Percentiles rank a stretch among this genome's conserved stretches.
Evolutionary conservation across 805 yeast species (phyloP).

Genomic region (Ogataea methanolica): DNA sequence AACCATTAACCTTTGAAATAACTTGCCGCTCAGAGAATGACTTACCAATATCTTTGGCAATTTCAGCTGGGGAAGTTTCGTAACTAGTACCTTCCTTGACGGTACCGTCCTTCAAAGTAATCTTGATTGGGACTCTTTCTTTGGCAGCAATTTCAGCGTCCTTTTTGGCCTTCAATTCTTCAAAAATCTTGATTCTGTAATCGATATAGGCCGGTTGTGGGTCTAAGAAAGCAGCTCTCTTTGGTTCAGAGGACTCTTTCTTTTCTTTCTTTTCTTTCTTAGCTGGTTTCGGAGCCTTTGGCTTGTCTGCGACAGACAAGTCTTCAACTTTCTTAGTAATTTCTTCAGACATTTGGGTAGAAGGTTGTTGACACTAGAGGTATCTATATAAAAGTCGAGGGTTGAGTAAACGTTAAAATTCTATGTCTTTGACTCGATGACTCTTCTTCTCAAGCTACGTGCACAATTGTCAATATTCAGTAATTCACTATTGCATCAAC

Average conservation of each 20-base stretch:
- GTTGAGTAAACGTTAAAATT: too few species aligned
- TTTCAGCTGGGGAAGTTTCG: constrained; percentile 86
- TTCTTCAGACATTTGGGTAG: constrained; percentile 32
- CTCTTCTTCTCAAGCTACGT: too few species aligned
- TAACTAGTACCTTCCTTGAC: constrained; percentile 73
- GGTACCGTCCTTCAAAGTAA: constrained; percentile 85
- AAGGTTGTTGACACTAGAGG: too few species aligned
- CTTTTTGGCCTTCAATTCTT: constrained; percentile 70
- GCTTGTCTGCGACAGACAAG: constrained; percentile 12
- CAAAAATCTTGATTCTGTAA: constrained; percentile 73
- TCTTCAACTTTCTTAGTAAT: constrained; percentile 44
- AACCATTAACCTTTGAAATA: constrained; percentile 85
- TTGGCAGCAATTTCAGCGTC: constrained; percentile 65
- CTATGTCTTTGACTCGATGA: too few species aligned
- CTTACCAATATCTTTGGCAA: constrained; percentile 80
- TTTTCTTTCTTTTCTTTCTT: constrained; percentile 28
- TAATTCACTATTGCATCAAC: too few species aligned
- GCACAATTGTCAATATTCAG: too few species aligned
- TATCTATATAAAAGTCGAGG: too few species aligned
- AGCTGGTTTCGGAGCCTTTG: constrained; percentile 6
- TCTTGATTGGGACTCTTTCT: constrained; percentile 55
- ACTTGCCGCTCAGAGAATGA: constrained; percentile 86
- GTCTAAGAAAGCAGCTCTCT: constrained; percentile 45
- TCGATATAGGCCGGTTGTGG: constrained; percentile 86
- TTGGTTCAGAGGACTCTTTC: constrained; percentile 36